Percentiles rank a stretch among this genome's conserved stretches.
phyloP scores from a whole-genome alignment of 495 filamentous ascomycete genomes.

The Bacidia rubella region DNA sequence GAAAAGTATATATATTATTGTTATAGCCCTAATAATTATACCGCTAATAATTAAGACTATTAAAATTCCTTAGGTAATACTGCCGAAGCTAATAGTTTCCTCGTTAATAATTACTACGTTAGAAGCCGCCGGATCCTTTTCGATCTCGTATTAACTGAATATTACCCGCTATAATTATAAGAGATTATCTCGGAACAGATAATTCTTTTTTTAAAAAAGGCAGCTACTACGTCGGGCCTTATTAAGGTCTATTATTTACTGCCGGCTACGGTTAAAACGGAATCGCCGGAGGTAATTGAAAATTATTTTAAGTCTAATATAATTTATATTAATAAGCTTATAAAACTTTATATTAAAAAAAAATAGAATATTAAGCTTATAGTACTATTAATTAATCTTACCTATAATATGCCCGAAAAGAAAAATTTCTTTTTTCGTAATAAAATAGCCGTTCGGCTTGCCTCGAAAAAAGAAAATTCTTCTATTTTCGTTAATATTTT shows the following conservation, averaged over 20 bases:
- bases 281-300: background rate
- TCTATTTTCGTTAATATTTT: background rate
- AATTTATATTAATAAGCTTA: background rate
- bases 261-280: background rate
- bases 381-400: background rate
- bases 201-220: background rate
- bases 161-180: background rate
- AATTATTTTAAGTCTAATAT: background rate
- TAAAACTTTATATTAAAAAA: background rate
- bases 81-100: too few relatives aligned
- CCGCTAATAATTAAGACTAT: background rate
- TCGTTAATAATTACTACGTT: too few relatives aligned
- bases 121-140: too few relatives aligned
- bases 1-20: background rate
- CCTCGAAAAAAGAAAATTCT: too few relatives aligned
- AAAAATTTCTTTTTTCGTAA: too few relatives aligned
- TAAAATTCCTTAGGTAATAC: too few relatives aligned
- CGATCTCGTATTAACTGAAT: background rate
- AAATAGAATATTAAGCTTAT: background rate
- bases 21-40: background rate
- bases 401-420: background rate
- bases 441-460: too few relatives aligned
- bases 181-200: too few relatives aligned
- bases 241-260: background rate
- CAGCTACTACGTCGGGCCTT: background rate